Base-by-base conservation (phyloP, 2,329 filamentous ascomycete genomes). In the Thielaviopsis euricoi region DNA sequence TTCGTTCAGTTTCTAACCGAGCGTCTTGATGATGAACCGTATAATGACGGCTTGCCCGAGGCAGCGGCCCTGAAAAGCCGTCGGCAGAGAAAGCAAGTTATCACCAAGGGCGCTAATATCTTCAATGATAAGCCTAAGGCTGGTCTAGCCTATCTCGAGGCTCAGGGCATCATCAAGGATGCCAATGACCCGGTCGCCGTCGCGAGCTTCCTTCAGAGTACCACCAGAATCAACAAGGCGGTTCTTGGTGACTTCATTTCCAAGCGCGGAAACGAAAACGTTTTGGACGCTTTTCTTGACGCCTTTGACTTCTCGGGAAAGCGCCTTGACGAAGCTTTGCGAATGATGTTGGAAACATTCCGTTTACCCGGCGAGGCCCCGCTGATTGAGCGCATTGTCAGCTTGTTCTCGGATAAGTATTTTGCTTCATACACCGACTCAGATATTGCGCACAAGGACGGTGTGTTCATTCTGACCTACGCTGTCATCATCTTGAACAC, bases 401-500 rank as follows among this genome's bases (percentile, higher is more conserved):
- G 82, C 4, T 82, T 81, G 12, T 98, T 98, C 69, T 80, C 88
- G 0, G 87, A 91, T 63, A 88, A 87, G 67, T 98, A 95, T 68
- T 86, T 85, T 68, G 81, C 80, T 60, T 81, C 79, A 6, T 78
- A 81, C 25, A 85, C 87, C 0, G 80, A 86, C 57, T 29, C 52
- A 9, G 86, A 83, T 22, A 83, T 97, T 62, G 86, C 83, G 6
- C 84, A 95, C 66, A 86, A 87, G 64, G 93, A 98, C 68, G 83
- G 89, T 7, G 83, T 93, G 22, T 98, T 87, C 66, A 82, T 98
- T 53, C 75, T 98, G 55, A 91, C 87, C 0, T 98, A 98, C 67
- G 93, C 90, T 43, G 94, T 96, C 65, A 95, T 98, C 69, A 89
- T 98, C 81, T 75, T 98, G 58, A 98, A 98, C 67, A 96, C 91